Percentiles rank a stretch among this genome's conserved stretches.
Conservation (phyloP, 495 filamentous ascomycete species). For the Hamigera avellanea region DNA sequence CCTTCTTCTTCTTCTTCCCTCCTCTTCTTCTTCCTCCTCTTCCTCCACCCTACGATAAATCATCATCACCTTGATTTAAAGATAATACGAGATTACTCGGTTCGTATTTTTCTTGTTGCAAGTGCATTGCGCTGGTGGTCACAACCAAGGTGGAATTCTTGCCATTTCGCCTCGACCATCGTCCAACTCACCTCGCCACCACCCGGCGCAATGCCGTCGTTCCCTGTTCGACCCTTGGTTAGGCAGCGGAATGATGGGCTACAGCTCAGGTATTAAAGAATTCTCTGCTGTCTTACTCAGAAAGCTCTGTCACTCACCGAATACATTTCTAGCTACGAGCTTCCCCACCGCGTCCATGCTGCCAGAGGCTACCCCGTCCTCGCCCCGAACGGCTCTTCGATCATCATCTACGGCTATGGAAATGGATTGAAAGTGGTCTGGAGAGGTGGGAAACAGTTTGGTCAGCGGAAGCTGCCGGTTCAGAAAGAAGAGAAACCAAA, state of each 20-base stretch:
- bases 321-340: conserved; percentile 50
- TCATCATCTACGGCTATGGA: conserved; percentile 74
- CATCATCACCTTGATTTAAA: not conserved
- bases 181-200: conserved; percentile 1
- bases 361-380: conserved; percentile 64
- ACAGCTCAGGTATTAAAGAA: conserved; percentile 40
- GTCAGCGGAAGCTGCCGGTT: conserved; percentile 22
- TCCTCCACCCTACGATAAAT: no score
- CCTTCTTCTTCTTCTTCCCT: no score
- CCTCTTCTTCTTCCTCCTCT: no score
- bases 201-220: conserved; percentile 22
- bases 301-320: conserved; percentile 3
- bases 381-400: conserved; percentile 72
- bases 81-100: no score
- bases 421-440: conserved; percentile 68
- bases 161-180: not conserved
- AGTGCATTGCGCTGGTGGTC: not conserved
- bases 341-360: conserved; percentile 60
- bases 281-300: conserved; percentile 1
- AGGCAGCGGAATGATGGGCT: conserved; percentile 31
- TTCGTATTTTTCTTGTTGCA: no score
- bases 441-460: conserved; percentile 64
- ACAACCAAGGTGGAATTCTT: not conserved
- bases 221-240: conserved; percentile 27
- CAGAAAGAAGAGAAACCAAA: conserved; percentile 15